A percentile compares a stretch with the other conserved stretches of the same genome.
Conservation (phyloP, 768 basidiomycete species). For the Clitopilus passeckerianus region DNA sequence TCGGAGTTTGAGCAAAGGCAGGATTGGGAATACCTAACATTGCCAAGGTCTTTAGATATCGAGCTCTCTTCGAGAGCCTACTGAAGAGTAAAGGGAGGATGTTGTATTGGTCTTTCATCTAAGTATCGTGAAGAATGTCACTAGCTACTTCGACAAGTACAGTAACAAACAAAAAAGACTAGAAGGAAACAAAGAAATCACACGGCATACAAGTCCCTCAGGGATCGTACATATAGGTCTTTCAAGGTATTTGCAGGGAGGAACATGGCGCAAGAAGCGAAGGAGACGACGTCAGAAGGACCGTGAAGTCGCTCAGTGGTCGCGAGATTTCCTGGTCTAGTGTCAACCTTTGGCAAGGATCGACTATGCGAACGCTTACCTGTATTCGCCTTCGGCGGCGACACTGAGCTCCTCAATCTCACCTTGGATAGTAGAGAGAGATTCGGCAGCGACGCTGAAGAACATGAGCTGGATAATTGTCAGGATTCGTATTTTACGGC, state of each 20-base stretch:
- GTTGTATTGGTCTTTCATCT: neutral
- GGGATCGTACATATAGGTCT: neutral
- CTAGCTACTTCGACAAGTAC: neutral
- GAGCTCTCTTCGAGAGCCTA: too few species aligned
- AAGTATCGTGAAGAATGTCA: neutral
- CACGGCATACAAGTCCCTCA: neutral
- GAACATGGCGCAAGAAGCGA: neutral
- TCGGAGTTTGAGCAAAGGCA: too few species aligned
- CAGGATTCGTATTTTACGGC: neutral
- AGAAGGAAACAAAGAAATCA: too few species aligned
- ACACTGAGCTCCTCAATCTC: conserved; percentile 92
- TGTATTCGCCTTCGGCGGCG: conserved; percentile 93
- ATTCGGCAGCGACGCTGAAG: conserved; percentile 74
- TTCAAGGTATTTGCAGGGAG: too few species aligned
- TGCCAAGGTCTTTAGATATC: too few species aligned
- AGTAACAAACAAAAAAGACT: neutral
- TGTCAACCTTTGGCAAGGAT: neutral
- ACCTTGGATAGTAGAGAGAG: conserved; percentile 76
- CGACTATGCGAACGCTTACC: conserved; percentile 35
- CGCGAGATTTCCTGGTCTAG: conserved; percentile 72
- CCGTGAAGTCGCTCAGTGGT: conserved; percentile 61
- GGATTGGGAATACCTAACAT: too few species aligned
- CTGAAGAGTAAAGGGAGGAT: neutral
- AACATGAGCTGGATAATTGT: conserved; percentile 50
- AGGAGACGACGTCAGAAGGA: conserved; percentile 19